phyloP scores from a whole-genome alignment of 257 asterid genomes.

The Marsdenia floribunda region DNA sequence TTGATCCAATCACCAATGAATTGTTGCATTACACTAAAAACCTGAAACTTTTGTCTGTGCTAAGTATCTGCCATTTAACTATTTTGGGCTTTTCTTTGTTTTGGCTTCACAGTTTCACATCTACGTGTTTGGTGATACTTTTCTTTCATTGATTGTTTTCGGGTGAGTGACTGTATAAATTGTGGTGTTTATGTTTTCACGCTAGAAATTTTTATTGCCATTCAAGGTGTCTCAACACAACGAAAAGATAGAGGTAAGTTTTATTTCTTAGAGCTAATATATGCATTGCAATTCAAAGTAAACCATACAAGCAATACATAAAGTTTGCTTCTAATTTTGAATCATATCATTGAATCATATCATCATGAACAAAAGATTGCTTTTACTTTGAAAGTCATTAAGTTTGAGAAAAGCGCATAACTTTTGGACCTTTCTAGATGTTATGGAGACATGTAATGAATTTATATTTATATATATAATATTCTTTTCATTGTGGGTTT shows the following conservation, averaged over 20 bases:
- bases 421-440: not conserved
- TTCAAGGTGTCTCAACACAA: constrained; percentile 73
- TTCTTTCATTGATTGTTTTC: constrained; percentile 14
- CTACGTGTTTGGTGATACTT: not conserved
- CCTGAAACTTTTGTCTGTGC: constrained; percentile 80
- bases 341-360: not conserved
- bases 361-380: not conserved
- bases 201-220: constrained; percentile 70
- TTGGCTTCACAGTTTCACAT: not conserved
- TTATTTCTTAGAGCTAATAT: not conserved
- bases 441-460: not conserved
- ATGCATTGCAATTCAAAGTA: not conserved
- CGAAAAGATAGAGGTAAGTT: constrained; percentile 83
- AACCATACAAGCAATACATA: not conserved
- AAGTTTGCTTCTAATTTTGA: too few species aligned
- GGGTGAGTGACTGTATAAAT: constrained; percentile 88
- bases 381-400: not conserved
- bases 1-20: constrained; percentile 70
- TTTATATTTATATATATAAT: too few species aligned
- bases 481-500: not conserved
- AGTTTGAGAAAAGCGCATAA: not conserved
- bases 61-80: not conserved
- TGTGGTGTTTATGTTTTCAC: constrained; percentile 89
- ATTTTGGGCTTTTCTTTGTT: not conserved
- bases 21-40: constrained; percentile 78